Evolutionary conservation across 2,329 filamentous ascomycete species (phyloP), one percentile per base, ranked within the genome.

Genomic region (Plenodomus biglobosus): DNA sequence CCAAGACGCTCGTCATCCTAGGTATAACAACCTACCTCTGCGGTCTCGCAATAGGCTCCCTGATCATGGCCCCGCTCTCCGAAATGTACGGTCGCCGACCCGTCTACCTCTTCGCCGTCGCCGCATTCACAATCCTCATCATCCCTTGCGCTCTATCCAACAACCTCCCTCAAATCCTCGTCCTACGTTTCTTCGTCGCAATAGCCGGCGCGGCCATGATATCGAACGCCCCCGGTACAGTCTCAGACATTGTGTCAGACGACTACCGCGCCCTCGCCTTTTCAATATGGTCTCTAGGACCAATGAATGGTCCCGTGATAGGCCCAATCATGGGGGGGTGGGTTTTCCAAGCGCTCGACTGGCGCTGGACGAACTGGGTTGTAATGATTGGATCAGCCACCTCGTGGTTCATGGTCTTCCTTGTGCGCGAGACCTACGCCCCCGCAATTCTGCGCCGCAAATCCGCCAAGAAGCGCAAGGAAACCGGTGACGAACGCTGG

Each of bases 321-420:
- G 64, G 86, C 0, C 86, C 87, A 0, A 73, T 92, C 1, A 85
- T 96, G 27, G 91, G 91, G 18, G 91, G 91, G 0, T 95, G 95
- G 58, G 82, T 88, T 1, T 89, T 77, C 56, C 79, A 91, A 69
- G 84, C 87, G 54, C 76, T 94, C 2, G 90, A 90, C 10, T 96
- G 92, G 92, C 76, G 91, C 22, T 96, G 90, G 90, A 86, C 86
- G 32, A 88, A 88, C 64, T 95, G 89, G 87, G 78, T 70, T 0
- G 62, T 68, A 8, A 66, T 66, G 62, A 92, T 95, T 42, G 78
- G 90, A 8, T 81, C 82, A 0, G 88, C 82, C 1, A 76, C 80
- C 0, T 83, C 83, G 0, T 80, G 85, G 47, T 52, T 80, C 17
- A 73, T 85, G 55, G 80, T 90, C 58, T 18, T 37, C 4, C 16